A percentile compares a stretch with the other conserved stretches of the same genome.
phyloP scores from a whole-genome alignment of 306 rosid genomes.

The Malus fusca region DNA sequence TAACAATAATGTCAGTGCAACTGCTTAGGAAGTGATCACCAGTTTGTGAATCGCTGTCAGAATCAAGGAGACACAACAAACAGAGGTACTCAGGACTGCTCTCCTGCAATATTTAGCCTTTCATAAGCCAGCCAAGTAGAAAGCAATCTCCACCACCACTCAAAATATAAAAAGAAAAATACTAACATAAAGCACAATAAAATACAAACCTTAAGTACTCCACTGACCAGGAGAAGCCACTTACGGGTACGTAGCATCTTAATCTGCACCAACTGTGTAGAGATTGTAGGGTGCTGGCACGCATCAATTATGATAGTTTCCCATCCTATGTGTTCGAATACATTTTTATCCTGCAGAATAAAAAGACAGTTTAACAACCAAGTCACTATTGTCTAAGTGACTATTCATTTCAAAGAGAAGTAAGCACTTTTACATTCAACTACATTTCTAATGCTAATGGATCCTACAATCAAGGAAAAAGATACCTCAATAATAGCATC shows the following conservation, averaged over 20 bases:
- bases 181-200: conserved; percentile 5
- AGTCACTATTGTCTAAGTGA: not conserved
- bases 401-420: not conserved
- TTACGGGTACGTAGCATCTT: conserved; percentile 35
- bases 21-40: conserved; percentile 19
- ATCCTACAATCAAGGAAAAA: conserved; percentile 11
- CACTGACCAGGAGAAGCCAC: conserved; percentile 43
- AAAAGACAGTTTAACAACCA: not conserved
- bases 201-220: conserved; percentile 50
- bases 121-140: conserved; percentile 15
- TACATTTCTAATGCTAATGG: not conserved
- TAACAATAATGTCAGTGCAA: conserved; percentile 33
- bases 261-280: conserved; percentile 29
- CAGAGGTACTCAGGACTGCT: conserved; percentile 33
- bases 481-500: conserved; percentile 49
- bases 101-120: conserved; percentile 49
- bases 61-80: conserved; percentile 44
- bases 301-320: conserved; percentile 55
- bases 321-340: conserved; percentile 42
- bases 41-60: conserved; percentile 13
- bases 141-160: not conserved
- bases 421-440: not conserved
- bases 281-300: conserved; percentile 34
- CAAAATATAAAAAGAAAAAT: conserved; percentile 1
- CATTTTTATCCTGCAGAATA: conserved; percentile 45